A percentile compares a stretch with the other conserved stretches of the same genome.
These are phyloP conservation scores for Sisymbrium irio DNA, from an alignment of 345 rosid species.

Conservation along the genomic window DNA sequence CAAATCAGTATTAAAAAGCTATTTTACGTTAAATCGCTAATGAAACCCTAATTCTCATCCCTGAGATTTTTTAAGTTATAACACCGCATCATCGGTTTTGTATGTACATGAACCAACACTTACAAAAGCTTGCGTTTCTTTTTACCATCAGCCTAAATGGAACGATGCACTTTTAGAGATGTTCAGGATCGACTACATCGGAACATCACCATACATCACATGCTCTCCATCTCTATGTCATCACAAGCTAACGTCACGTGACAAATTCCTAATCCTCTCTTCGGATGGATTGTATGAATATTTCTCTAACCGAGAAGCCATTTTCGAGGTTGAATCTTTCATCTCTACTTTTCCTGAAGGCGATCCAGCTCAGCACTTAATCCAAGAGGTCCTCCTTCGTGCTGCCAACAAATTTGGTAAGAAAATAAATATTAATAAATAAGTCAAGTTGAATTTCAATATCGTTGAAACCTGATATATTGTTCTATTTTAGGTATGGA, in stretches of 20 bases:
- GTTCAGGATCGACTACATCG: conserved; percentile 82
- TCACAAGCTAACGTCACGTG: conserved; percentile 61
- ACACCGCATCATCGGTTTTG: neutral
- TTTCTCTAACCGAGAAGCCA: conserved; percentile 83
- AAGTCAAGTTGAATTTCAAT: neutral
- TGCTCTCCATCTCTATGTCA: conserved; percentile 75
- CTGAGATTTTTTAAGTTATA: too few relatives aligned
- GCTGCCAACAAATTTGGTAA: conserved; percentile 94
- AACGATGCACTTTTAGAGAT: conserved; percentile 80
- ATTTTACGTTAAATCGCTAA: too few relatives aligned
- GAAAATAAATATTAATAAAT: neutral
- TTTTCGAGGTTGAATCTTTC: conserved; percentile 75
- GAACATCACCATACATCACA: conserved; percentile 74
- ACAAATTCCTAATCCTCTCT: conserved; percentile 72
- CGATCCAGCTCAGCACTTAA: conserved; percentile 93
- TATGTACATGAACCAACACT: neutral
- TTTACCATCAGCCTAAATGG: conserved; percentile 70
- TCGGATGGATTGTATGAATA: conserved; percentile 95
- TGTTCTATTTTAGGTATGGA: conserved; percentile 59
- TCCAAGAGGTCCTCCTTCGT: conserved; percentile 76
- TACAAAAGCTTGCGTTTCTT: neutral
- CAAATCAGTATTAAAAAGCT: too few relatives aligned
- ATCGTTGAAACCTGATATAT: neutral
- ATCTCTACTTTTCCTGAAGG: conserved; percentile 78
- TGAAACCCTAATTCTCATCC: too few relatives aligned